phyloP scores from a whole-genome alignment of 148 eudicot genomes.

The Chenopodium quinoa region DNA sequence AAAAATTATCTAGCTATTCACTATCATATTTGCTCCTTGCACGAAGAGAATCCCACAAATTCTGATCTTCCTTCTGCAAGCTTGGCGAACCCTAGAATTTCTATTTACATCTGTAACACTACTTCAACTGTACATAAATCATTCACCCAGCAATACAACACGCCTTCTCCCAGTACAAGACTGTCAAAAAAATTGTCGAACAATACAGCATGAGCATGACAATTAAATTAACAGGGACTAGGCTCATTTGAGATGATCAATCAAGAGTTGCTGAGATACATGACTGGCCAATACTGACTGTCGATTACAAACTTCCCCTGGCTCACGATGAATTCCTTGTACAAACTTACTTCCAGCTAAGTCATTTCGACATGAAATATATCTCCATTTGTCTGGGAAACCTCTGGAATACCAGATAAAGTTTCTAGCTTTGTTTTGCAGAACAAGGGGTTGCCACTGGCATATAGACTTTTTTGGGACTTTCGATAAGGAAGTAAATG shows the following conservation, averaged over 20 bases:
- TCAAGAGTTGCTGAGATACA: slow-evolving; percentile 46
- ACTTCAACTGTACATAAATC: slow-evolving; percentile 1
- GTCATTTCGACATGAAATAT: slow-evolving; percentile 28
- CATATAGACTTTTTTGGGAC: slow-evolving; percentile 10
- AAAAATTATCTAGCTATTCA: neutral
- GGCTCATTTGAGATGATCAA: slow-evolving; percentile 32
- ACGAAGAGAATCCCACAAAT: neutral
- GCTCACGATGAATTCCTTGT: slow-evolving; percentile 12
- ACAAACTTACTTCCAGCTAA: slow-evolving; percentile 28
- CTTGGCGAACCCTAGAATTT: neutral
- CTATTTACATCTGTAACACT: neutral
- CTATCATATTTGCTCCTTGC: neutral
- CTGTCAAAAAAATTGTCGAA: neutral
- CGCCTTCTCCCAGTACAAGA: no score
- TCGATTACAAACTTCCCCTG: slow-evolving; percentile 21
- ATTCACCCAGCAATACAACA: neutral
- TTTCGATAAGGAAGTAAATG: slow-evolving; percentile 14
- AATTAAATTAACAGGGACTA: no score
- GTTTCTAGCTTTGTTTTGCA: slow-evolving; percentile 39
- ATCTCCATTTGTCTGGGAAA: slow-evolving; percentile 31
- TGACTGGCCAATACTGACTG: slow-evolving; percentile 39
- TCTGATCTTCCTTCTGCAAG: neutral
- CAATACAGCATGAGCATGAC: neutral
- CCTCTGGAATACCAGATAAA: slow-evolving; percentile 33
- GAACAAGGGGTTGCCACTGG: slow-evolving; percentile 4